These are phyloP conservation scores for Colletotrichum caudatum DNA, from an alignment of 2,329 filamentous ascomycete genomes.

Conservation along the genomic window DNA sequence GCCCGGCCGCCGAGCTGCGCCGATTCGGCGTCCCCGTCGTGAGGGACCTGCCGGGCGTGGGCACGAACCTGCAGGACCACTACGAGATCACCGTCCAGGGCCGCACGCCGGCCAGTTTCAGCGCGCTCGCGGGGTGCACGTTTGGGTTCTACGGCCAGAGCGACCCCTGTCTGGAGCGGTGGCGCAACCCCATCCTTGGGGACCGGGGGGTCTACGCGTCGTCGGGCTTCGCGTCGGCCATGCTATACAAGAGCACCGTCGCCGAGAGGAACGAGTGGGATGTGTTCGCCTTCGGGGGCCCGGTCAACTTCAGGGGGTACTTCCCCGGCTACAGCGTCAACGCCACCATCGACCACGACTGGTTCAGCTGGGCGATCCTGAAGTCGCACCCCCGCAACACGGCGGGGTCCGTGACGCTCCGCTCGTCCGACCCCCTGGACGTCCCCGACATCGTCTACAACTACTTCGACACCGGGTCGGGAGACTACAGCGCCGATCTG, in stretches of 20 bases:
- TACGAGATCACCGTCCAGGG: slow-evolving; percentile 62
- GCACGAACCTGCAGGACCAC: slow-evolving; percentile 70
- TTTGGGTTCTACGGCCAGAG: slow-evolving; percentile 48
- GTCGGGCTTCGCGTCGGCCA: slow-evolving; percentile 44
- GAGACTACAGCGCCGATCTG: slow-evolving; percentile 60
- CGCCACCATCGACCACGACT: slow-evolving; percentile 51
- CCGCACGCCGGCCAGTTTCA: slow-evolving; percentile 55
- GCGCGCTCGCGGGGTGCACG: slow-evolving; percentile 49
- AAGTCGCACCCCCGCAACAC: slow-evolving; percentile 73
- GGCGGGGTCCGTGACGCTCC: slow-evolving; percentile 71
- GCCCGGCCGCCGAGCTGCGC: slow-evolving; percentile 56
- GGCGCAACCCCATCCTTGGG: slow-evolving; percentile 51
- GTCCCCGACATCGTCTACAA: slow-evolving; percentile 72
- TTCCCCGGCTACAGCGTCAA: slow-evolving; percentile 53
- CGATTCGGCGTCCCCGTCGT: slow-evolving; percentile 57
- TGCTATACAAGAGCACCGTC: slow-evolving; percentile 48
- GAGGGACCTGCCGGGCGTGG: slow-evolving; percentile 68
- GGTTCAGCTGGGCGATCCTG: slow-evolving; percentile 63
- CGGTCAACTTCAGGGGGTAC: slow-evolving; percentile 55
- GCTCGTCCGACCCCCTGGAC: slow-evolving; percentile 72
- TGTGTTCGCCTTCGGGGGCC: slow-evolving; percentile 54
- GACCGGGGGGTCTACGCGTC: slow-evolving; percentile 54
- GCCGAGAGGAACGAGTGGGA: slow-evolving; percentile 46
- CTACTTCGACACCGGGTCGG: slow-evolving; percentile 65
- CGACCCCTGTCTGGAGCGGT: slow-evolving; percentile 51